phyloP scores from a whole-genome alignment of 2,329 filamentous ascomycete species.

The Diaporthe capsici region DNA sequence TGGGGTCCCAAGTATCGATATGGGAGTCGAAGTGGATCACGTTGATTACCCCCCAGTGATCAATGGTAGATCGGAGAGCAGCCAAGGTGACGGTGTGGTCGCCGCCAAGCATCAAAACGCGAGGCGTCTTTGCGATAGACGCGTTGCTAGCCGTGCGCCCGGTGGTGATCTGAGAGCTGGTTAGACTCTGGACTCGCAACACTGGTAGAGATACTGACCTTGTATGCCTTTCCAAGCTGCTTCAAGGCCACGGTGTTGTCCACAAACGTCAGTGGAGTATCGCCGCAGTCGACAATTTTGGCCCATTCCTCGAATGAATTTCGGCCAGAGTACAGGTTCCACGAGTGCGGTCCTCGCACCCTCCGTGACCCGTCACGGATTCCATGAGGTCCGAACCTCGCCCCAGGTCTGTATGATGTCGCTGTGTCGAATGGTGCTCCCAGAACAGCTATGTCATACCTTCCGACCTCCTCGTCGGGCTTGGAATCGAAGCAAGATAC shows the following conservation, averaged over 20 bases:
- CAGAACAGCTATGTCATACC: slow-evolving; percentile 52
- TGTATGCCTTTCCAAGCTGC: slow-evolving; percentile 80
- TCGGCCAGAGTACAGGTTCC: slow-evolving; percentile 32
- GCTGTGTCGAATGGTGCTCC: slow-evolving; percentile 63
- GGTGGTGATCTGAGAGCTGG: slow-evolving; percentile 38
- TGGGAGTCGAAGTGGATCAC: slow-evolving; percentile 78
- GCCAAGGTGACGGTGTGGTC: slow-evolving; percentile 76
- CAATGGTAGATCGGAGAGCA: slow-evolving; percentile 72
- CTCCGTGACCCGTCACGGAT: slow-evolving; percentile 52
- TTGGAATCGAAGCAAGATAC: slow-evolving; percentile 27
- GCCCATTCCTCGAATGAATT: slow-evolving; percentile 43
- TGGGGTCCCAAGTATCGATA: slow-evolving; percentile 82
- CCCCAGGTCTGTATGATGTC: slow-evolving; percentile 50
- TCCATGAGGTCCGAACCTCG: slow-evolving; percentile 52
- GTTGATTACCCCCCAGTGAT: slow-evolving; percentile 69
- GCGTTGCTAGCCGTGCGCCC: slow-evolving; percentile 57
- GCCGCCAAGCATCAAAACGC: slow-evolving; percentile 74
- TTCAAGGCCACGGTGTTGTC: slow-evolving; percentile 81
- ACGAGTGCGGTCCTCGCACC: slow-evolving; percentile 42
- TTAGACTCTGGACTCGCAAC: not conserved
- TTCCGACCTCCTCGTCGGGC: slow-evolving; percentile 28
- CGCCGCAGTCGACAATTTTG: slow-evolving; percentile 80
- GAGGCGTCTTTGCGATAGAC: slow-evolving; percentile 57
- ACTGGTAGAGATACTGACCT: slow-evolving; percentile 50
- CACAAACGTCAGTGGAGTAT: slow-evolving; percentile 82